phyloP scores from a whole-genome alignment of 768 basidiomycete genomes.

The Hypsizygus marmoreus region DNA sequence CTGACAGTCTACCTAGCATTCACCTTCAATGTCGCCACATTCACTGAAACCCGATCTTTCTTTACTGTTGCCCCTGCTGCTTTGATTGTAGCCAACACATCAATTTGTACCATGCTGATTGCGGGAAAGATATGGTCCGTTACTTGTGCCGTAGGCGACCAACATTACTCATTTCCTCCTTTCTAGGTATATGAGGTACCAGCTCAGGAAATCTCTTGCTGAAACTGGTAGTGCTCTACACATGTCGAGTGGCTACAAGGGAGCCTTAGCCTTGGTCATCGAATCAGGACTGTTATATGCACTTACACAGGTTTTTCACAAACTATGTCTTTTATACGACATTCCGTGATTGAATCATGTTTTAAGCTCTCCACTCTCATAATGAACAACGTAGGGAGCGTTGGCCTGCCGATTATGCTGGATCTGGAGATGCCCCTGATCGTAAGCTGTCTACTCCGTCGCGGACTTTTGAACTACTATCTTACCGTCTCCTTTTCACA shows the following conservation, averaged over 20 bases:
- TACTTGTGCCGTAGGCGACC: too few relatives aligned
- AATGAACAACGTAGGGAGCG: background rate
- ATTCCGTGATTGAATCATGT: too few relatives aligned
- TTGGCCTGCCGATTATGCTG: background rate
- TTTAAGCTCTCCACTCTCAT: background rate
- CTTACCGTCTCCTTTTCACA: background rate
- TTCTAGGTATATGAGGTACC: background rate
- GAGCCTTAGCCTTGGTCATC: background rate
- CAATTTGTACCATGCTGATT: constrained; percentile 4
- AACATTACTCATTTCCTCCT: background rate
- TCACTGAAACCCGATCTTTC: background rate
- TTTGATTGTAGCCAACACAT: constrained; percentile 6
- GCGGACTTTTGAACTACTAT: background rate
- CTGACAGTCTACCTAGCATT: constrained; percentile 1
- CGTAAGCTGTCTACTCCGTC: background rate
- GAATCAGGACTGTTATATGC: constrained; percentile 1
- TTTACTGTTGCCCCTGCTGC: constrained; percentile 1
- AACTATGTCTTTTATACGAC: background rate
- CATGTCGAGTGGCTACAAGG: background rate
- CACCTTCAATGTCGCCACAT: background rate
- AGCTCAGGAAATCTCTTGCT: background rate
- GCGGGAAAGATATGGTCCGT: background rate
- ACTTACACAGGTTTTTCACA: background rate
- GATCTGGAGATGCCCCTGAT: background rate
- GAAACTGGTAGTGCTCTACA: background rate